A percentile compares a stretch with the other conserved stretches of the same genome.
Evolutionary conservation across 2,329 filamentous ascomycete genomes (phyloP).

Genomic region (Acarospora socialis): DNA sequence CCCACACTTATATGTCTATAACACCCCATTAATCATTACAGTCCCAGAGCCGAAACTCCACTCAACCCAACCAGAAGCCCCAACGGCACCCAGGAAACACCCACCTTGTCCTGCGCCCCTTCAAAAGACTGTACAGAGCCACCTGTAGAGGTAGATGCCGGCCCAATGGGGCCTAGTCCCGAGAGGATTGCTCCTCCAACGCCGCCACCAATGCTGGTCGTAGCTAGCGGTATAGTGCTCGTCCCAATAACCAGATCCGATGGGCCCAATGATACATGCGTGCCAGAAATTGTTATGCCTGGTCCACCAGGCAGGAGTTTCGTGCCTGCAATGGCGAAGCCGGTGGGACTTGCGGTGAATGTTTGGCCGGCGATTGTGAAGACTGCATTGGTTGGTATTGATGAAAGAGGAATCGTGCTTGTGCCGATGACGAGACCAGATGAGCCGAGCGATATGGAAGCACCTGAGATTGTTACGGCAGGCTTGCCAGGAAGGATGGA

Average conservation of each 20-base stretch:
- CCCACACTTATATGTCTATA: too few species aligned
- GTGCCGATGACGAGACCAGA: conserved; percentile 6
- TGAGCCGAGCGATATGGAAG: neutral
- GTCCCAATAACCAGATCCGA: conserved; percentile 4
- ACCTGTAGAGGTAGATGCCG: too few species aligned
- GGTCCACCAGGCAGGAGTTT: conserved; percentile 4
- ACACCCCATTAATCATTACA: too few species aligned
- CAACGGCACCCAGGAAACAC: too few species aligned
- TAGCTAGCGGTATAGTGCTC: conserved; percentile 4
- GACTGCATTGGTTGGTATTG: neutral
- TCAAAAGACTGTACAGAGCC: too few species aligned
- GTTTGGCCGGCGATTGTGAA: conserved; percentile 5
- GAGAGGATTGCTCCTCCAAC: too few species aligned
- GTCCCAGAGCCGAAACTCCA: too few species aligned
- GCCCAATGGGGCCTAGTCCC: too few species aligned
- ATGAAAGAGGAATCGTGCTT: too few species aligned
- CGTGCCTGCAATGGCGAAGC: conserved; percentile 3
- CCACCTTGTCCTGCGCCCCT: too few species aligned
- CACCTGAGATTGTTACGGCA: neutral
- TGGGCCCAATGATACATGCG: conserved; percentile 1
- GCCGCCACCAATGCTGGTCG: too few species aligned
- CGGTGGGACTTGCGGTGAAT: conserved; percentile 7
- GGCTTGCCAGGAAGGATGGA: conserved; percentile 1
- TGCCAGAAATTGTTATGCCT: conserved; percentile 2
- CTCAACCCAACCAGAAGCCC: too few species aligned